Conservation (phyloP, 2,329 filamentous ascomycete species). For the Anisogramma anomala region DNA sequence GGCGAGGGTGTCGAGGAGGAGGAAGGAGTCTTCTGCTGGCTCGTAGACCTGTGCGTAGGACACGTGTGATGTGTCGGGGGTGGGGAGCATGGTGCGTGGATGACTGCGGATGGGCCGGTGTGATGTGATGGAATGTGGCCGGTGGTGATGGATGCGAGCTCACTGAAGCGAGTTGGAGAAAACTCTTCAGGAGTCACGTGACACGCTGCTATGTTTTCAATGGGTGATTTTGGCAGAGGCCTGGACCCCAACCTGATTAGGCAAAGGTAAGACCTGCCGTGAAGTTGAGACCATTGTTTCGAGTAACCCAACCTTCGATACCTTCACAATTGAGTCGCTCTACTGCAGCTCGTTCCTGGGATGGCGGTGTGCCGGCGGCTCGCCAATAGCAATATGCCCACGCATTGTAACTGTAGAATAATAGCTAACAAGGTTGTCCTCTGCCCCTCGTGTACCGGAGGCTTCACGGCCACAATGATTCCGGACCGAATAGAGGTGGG, state of each 20-base stretch:
- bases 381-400: too few relatives aligned
- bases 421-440: too few relatives aligned
- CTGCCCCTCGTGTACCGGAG: too few relatives aligned
- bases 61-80: constrained; percentile 86
- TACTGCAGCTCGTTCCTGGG: too few relatives aligned
- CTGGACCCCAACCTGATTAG: not conserved
- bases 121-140: not conserved
- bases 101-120: not conserved
- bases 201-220: constrained; percentile 5
- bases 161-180: not conserved
- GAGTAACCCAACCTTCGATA: too few relatives aligned
- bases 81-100: constrained; percentile 61
- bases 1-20: constrained; percentile 85
- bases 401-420: too few relatives aligned
- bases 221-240: not conserved
- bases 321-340: too few relatives aligned
- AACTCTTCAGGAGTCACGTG: constrained; percentile 12
- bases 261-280: not conserved
- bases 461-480: too few relatives aligned
- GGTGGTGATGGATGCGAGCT: too few relatives aligned
- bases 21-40: constrained; percentile 89
- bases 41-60: constrained; percentile 84
- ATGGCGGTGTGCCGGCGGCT: too few relatives aligned
- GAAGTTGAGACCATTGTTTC: not conserved
- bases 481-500: too few relatives aligned